Evolutionary conservation across 1,284 basidiomycete genomes (phyloP).

Genomic region (Agroathelia rolfsii): DNA sequence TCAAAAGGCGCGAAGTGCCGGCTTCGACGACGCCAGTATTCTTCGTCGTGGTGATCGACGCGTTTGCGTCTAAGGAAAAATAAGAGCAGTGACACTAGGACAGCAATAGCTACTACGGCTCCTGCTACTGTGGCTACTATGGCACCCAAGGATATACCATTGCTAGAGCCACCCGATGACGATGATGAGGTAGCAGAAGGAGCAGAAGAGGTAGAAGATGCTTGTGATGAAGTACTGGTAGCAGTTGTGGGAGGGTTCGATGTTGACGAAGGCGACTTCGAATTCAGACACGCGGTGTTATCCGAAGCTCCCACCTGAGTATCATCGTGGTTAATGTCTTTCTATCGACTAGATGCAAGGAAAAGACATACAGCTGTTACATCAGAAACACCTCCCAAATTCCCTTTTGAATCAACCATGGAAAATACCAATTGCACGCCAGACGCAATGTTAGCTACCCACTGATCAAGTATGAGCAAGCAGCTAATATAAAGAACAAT

Average conservation of each 20-base stretch:
- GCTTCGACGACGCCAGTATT: too few species aligned
- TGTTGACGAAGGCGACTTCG: conserved; percentile 40
- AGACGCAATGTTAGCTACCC: conserved; percentile 47
- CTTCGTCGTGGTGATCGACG: conserved; percentile 11
- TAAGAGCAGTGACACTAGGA: conserved; percentile 37
- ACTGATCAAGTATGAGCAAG: too few species aligned
- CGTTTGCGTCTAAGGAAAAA: conserved; percentile 35
- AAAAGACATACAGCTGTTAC: conserved; percentile 33
- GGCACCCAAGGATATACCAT: conserved; percentile 30
- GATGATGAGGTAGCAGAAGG: conserved; percentile 11
- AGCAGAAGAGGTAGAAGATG: conserved; percentile 14
- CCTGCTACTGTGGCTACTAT: conserved; percentile 55
- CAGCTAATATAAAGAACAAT: too few species aligned
- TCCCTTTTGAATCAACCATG: conserved; percentile 47
- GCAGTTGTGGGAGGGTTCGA: conserved; percentile 18
- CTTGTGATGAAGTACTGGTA: conserved; percentile 12
- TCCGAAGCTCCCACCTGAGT: too few species aligned
- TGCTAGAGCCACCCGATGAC: conserved; percentile 1
- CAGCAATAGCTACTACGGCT: conserved; percentile 39
- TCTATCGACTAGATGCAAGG: too few species aligned
- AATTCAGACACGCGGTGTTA: conserved; percentile 41
- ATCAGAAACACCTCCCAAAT: conserved; percentile 50
- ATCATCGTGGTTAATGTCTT: too few species aligned
- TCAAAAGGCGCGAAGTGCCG: conserved; percentile 13
- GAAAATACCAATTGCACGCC: conserved; percentile 54